Evolutionary conservation across 306 rosid genomes (phyloP), one percentile per base, ranked within the genome.

Genomic region (Lathyrus sativus): DNA sequence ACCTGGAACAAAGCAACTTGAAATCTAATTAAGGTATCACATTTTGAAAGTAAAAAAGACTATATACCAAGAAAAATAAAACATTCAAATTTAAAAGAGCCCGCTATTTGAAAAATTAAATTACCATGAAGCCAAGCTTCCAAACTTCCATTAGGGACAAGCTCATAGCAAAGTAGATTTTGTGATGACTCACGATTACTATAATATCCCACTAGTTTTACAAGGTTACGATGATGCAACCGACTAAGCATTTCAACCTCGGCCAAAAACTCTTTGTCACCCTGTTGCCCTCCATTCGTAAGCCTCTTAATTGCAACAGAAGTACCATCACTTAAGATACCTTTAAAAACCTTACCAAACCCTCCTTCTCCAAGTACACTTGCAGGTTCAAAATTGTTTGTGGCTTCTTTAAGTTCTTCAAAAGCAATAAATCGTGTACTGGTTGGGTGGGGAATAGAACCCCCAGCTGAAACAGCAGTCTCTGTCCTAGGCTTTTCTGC

Each of bases 91-190:
- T 67, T 13, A 66, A 17, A 17, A 5, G 35, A 75, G 33, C 33
- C 37, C 31, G 3, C 65, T 51, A 70, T 59, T 46, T 39, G 62
- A 80, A 61, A 85, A 73, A 41, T 38, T 46, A 74, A 74, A 70
- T 72, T 86, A 95, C 99, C 99, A 81, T 95, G 99, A 61, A 95
- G 97, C 99, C 99, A 90, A 45, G 97, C 95, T 69, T 95, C 99
- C 87, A 95, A 87, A 84, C 96, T 90, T 78, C 99, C 99, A 81
- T 95, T 95, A 43, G 97, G 81, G 39, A 95, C 95, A 81, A 95
- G 99, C 77, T 95, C 99, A 49, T 95, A 95, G 87, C 99, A 95
- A 66, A 95, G 89, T 63, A 90, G 86, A 82, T 95, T 88, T 61
- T 93, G 99, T 56, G 99, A 87, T 6, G 96, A 83, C 74, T 88